Percentiles rank a stretch among this genome's conserved stretches.
These are phyloP conservation scores for Vanderwaltozyma yarrowii DNA, from an alignment of 805 yeast species.

Conservation along the genomic window DNA sequence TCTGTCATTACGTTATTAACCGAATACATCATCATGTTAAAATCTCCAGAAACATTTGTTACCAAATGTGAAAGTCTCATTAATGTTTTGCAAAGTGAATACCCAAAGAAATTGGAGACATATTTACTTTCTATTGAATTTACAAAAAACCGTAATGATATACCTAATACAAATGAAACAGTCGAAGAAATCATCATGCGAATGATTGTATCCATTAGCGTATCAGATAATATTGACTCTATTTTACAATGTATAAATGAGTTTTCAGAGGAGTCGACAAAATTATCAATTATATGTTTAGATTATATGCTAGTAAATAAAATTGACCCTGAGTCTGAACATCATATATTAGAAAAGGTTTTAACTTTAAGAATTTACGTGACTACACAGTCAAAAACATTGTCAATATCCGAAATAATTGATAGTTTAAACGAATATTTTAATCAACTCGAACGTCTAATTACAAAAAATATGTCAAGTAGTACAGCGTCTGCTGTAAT, in stretches of 20 bases:
- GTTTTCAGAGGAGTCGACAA: constrained; percentile 17
- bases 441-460: constrained; percentile 21
- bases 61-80: constrained; percentile 10
- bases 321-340: constrained; percentile 19
- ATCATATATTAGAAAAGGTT: constrained; percentile 20
- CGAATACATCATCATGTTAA: neutral
- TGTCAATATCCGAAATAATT: constrained; percentile 15
- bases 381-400: constrained; percentile 18
- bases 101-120: constrained; percentile 24
- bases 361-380: constrained; percentile 21
- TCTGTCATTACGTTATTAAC: constrained; percentile 21
- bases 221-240: constrained; percentile 13
- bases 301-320: constrained; percentile 29
- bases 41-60: constrained; percentile 1
- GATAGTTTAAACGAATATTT: constrained; percentile 16
- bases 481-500: constrained; percentile 26
- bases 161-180: constrained; percentile 4
- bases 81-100: constrained; percentile 18
- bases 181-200: constrained; percentile 29
- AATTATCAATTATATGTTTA: constrained; percentile 25
- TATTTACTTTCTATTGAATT: constrained; percentile 24
- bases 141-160: constrained; percentile 7
- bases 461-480: constrained; percentile 20
- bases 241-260: constrained; percentile 23
- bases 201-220: constrained; percentile 27